Conservation (phyloP, 192 early-diverging fungal genomes). For the Anaeromyces robustus region DNA sequence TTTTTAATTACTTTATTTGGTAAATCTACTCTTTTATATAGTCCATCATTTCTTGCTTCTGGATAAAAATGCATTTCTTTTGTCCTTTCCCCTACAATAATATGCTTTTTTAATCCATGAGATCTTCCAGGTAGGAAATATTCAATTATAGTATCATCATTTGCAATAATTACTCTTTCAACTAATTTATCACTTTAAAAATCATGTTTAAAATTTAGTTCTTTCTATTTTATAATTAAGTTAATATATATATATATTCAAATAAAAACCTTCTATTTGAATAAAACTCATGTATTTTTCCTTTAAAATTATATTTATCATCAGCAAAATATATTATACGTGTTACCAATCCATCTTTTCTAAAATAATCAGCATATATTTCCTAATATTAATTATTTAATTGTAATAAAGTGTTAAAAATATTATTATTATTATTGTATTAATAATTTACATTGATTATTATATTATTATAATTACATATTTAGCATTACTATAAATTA, state of each 20-base stretch:
- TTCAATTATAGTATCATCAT: slow-evolving; percentile 22
- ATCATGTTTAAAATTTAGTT: background rate
- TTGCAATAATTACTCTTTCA: slow-evolving; percentile 21
- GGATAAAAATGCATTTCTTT: slow-evolving; percentile 39
- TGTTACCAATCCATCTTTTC: slow-evolving; percentile 36
- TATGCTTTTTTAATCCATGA: slow-evolving; percentile 34
- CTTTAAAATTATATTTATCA: slow-evolving; percentile 18
- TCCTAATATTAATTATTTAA: slow-evolving; percentile 7
- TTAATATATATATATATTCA: slow-evolving; percentile 1
- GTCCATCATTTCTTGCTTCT: slow-evolving; percentile 27
- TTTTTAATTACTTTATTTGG: slow-evolving; percentile 14
- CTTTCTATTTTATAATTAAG: background rate
- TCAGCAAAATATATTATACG: slow-evolving; percentile 30
- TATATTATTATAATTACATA: background rate
- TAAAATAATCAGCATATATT: slow-evolving; percentile 38
- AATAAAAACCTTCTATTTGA: slow-evolving; percentile 24
- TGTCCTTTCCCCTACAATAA: slow-evolving; percentile 25
- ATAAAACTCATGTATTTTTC: slow-evolving; percentile 30
- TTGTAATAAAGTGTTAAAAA: too few species aligned
- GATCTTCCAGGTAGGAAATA: slow-evolving; percentile 33
- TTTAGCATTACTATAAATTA: slow-evolving; percentile 21
- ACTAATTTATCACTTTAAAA: slow-evolving; percentile 27
- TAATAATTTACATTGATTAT: too few species aligned
- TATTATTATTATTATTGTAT: too few species aligned
- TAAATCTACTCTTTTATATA: slow-evolving; percentile 26